These are phyloP conservation scores for Trypanosoma rangeli DNA, from an alignment of 208 protist species.

Conservation along the genomic window DNA sequence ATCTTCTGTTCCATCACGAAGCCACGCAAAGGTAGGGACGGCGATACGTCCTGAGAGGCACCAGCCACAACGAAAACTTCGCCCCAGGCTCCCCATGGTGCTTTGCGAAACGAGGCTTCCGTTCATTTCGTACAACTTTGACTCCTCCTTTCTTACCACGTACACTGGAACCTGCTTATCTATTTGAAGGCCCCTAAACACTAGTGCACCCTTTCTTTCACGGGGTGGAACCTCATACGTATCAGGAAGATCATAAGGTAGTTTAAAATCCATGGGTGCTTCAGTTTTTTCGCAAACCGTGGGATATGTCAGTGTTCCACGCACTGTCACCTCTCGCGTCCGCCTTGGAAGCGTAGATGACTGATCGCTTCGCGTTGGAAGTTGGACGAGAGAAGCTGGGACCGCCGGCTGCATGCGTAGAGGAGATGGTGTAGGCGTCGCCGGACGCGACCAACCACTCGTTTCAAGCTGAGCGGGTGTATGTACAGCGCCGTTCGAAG, in stretches of 20 bases:
- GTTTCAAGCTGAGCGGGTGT: conserved; percentile 8
- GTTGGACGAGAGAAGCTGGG: conserved; percentile 11
- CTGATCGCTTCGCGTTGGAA: conserved; percentile 5
- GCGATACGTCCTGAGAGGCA: conserved; percentile 35
- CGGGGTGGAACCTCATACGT: conserved; percentile 24
- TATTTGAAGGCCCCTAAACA: conserved; percentile 1
- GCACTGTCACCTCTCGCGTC: conserved; percentile 16
- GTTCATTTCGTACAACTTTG: conserved; percentile 37
- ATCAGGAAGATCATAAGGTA: conserved; percentile 66
- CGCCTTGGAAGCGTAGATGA: conserved; percentile 17
- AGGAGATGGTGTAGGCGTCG: not conserved
- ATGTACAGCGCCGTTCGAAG: conserved; percentile 10
- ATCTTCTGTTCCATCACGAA: conserved; percentile 68
- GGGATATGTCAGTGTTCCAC: conserved; percentile 1
- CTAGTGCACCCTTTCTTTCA: conserved; percentile 17
- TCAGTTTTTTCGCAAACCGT: not conserved
- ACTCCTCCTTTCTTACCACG: conserved; percentile 31
- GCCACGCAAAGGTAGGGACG: conserved; percentile 56
- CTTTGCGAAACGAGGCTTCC: conserved; percentile 32
- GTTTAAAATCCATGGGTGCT: conserved; percentile 36
- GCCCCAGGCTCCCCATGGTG: conserved; percentile 39
- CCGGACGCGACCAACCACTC: not conserved
- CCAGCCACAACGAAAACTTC: conserved; percentile 75
- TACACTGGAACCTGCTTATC: conserved; percentile 25
- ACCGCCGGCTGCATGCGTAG: not conserved